Evolutionary conservation across 805 yeast genomes (phyloP).

Genomic region (Cyberlindnera mrakii): DNA sequence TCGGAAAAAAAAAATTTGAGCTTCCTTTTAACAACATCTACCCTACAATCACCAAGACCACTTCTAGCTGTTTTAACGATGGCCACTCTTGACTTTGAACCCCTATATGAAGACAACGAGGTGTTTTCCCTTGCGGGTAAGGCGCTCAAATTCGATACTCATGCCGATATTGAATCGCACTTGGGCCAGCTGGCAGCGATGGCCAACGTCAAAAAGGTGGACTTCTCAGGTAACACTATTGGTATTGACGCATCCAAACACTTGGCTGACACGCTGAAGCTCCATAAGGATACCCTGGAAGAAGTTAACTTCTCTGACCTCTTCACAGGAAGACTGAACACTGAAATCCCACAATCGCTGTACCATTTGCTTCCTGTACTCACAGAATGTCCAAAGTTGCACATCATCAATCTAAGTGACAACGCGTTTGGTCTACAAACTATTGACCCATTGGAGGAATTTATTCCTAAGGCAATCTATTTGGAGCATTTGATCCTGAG

Average conservation of each 20-base stretch:
- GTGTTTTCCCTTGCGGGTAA: slow-evolving; percentile 65
- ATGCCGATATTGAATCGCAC: slow-evolving; percentile 67
- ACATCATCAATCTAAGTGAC: slow-evolving; percentile 79
- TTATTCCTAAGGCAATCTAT: slow-evolving; percentile 67
- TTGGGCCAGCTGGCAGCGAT: slow-evolving; percentile 46
- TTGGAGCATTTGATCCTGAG: slow-evolving; percentile 83
- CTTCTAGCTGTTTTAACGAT: slow-evolving; percentile 15
- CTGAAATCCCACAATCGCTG: slow-evolving; percentile 87
- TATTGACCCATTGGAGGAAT: slow-evolving; percentile 80
- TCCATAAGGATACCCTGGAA: slow-evolving; percentile 39
- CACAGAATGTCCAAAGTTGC: slow-evolving; percentile 59
- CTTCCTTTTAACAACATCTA: background rate
- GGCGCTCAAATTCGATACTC: slow-evolving; percentile 68
- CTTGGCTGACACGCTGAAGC: slow-evolving; percentile 50
- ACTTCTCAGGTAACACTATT: slow-evolving; percentile 88
- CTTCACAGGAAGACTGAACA: slow-evolving; percentile 90
- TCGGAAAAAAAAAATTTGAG: slow-evolving; percentile 1
- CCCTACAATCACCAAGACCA: background rate
- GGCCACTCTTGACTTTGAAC: slow-evolving; percentile 35
- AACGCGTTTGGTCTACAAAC: slow-evolving; percentile 97
- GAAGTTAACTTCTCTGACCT: slow-evolving; percentile 86
- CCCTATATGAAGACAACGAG: slow-evolving; percentile 39
- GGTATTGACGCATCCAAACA: slow-evolving; percentile 83
- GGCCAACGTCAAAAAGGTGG: slow-evolving; percentile 45
- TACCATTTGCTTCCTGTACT: slow-evolving; percentile 68